A percentile compares a stretch with the other conserved stretches of the same genome.
Evolutionary conservation across 495 filamentous ascomycete species (phyloP).

Genomic region (Daldinia concentrica): DNA sequence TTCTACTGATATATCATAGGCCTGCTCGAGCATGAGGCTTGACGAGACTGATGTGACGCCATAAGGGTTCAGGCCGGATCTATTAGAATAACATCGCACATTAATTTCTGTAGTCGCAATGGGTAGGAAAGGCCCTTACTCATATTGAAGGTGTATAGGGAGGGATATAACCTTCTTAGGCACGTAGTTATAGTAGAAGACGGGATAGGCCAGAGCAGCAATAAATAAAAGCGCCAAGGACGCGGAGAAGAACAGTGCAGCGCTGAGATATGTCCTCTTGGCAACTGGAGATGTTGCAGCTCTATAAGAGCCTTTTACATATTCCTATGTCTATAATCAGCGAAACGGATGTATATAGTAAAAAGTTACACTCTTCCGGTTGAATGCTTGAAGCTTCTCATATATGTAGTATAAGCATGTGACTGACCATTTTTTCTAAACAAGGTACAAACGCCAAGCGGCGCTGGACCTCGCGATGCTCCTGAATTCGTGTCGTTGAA

Average conservation of each 20-base stretch:
- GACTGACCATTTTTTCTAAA: constrained; percentile 33
- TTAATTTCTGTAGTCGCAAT: constrained; percentile 9
- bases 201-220: constrained; percentile 71
- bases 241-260: constrained; percentile 68
- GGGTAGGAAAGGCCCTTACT: constrained; percentile 56
- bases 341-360: background rate
- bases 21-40: constrained; percentile 62
- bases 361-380: background rate
- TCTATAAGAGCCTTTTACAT: constrained; percentile 54
- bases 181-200: constrained; percentile 86
- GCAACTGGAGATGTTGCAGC: constrained; percentile 71
- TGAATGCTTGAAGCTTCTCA: background rate
- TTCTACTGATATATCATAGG: constrained; percentile 70
- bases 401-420: constrained; percentile 2
- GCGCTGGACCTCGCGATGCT: constrained; percentile 9
- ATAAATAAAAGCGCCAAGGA: constrained; percentile 67
- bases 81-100: constrained; percentile 15
- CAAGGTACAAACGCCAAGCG: constrained; percentile 25
- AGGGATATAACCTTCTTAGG: constrained; percentile 72
- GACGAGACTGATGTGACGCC: constrained; percentile 57
- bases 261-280: constrained; percentile 75
- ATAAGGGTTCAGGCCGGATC: constrained; percentile 61
- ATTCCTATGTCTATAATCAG: constrained; percentile 27
- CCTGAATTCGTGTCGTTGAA: background rate
- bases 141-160: constrained; percentile 82